Evolutionary conservation across 306 rosid genomes (phyloP), one percentile per base, ranked within the genome.

Genomic region (Pterocarpus macrocarpus): DNA sequence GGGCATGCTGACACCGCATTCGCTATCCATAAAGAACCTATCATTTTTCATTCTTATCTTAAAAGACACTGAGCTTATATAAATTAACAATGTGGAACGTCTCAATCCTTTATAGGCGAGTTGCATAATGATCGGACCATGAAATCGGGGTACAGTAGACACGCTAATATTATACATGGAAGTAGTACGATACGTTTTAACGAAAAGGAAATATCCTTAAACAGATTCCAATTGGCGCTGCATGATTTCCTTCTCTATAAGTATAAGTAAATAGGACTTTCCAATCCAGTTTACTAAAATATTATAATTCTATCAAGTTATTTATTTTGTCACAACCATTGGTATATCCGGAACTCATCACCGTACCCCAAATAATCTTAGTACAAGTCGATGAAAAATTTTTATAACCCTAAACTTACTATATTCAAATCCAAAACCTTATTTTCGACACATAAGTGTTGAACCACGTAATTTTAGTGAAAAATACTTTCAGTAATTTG

Each of bases 31-130:
- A 38, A 67, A 4, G 17, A 78, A 59, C 62, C 69, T 57, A 78
- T 65, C 22, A 78, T 14, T 67, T 67, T 78, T 39, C 69, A 15
- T 57, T 68, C 14, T 68, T 77, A 77, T 65, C 81, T 66, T 66
- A 39, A 55, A 65, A 55, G 67, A 28, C 52, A 56, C 57, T 38
- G 7, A 56, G 28, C 12, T 12, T 16, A 43, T 66, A 35, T 41
- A 50, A 34, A 16, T 75, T 34, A 34, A 34, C 38, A 49, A 55
- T 32, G 4, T 8, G 8, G 3, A 65, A 35, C 5, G 13, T 41
- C 28, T 56, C 39, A 14, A 61, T 13, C 33, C 59, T 75, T 14
- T 61, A 33, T 30, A 16, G 72, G 16, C 57, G 39, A 73, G 38
- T 11, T 39, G 36, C 14, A 35, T n/a, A 63, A 47, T 63, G 52